These are phyloP conservation scores for Babesia caballi DNA, from an alignment of 169 alveolate species.

Conservation along the genomic window DNA sequence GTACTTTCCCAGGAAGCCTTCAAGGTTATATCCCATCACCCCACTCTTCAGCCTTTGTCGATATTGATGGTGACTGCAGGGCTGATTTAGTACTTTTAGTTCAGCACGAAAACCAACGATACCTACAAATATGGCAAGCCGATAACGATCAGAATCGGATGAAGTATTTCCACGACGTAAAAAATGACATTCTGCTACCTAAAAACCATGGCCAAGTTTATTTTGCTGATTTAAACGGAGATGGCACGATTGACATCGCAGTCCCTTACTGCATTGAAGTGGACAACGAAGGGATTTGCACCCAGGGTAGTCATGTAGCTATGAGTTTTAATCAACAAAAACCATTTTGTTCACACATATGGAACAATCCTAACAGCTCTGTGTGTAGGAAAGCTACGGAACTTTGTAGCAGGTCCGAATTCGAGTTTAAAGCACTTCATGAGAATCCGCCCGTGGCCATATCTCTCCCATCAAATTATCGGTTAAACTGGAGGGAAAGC, in stretches of 20 bases:
- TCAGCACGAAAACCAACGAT: conserved; percentile 33
- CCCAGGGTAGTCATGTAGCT: conserved; percentile 45
- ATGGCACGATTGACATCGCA: conserved; percentile 79
- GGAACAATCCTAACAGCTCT: conserved; percentile 62
- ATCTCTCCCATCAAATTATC: not conserved
- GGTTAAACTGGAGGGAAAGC: not conserved
- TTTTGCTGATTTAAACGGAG: conserved; percentile 79
- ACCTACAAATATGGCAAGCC: conserved; percentile 65
- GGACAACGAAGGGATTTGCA: conserved; percentile 45
- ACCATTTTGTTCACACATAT: conserved; percentile 70
- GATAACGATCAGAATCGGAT: conserved; percentile 37
- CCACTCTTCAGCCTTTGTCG: conserved; percentile 82
- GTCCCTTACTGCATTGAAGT: conserved; percentile 71
- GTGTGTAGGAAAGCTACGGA: conserved; percentile 76
- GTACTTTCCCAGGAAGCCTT: conserved; percentile 32
- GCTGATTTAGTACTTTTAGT: conserved; percentile 79
- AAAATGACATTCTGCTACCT: conserved; percentile 53
- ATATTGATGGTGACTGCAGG: conserved; percentile 84
- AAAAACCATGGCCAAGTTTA: conserved; percentile 67
- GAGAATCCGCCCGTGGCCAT: not conserved
- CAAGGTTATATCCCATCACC: conserved; percentile 69
- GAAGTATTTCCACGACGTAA: conserved; percentile 23
- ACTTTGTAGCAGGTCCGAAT: conserved; percentile 69
- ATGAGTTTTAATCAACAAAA: conserved; percentile 66
- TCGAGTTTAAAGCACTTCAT: conserved; percentile 49